Percentiles rank a stretch among this genome's conserved stretches.
phyloP scores from a whole-genome alignment of 2,329 filamentous ascomycete species.

The Akanthomyces uredinophilus region DNA sequence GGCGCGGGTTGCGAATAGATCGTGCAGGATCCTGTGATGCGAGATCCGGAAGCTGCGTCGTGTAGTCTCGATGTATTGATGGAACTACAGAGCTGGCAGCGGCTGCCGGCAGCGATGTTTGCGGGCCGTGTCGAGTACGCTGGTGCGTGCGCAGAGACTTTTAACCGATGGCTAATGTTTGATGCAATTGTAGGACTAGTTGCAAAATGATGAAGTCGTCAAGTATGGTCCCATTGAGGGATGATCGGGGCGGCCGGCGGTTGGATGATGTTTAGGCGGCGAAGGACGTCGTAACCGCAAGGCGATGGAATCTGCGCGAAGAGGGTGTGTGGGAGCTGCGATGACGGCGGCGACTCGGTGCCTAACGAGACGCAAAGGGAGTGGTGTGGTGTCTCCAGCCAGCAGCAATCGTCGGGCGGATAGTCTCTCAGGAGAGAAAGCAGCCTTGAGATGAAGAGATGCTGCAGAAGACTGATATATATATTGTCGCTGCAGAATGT shows the following conservation, averaged over 20 bases:
- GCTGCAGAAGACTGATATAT: neutral
- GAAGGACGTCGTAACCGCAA: conserved; percentile 9
- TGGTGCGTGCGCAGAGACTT: neutral
- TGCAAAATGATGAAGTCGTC: conserved; percentile 1
- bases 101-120: conserved; percentile 2
- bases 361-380: conserved; percentile 3
- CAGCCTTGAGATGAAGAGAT: neutral
- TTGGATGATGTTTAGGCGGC: conserved; percentile 8
- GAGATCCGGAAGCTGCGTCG: neutral
- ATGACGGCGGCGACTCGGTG: conserved; percentile 15
- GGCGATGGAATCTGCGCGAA: conserved; percentile 1
- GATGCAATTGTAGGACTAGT: neutral
- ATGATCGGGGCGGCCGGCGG: neutral
- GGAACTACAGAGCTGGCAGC: neutral
- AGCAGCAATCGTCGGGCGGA: neutral
- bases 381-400: neutral
- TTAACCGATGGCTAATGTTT: neutral
- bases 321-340: conserved; percentile 5
- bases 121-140: neutral
- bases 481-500: neutral
- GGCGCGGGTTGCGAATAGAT: neutral
- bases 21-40: neutral
- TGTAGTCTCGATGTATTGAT: neutral
- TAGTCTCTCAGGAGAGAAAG: neutral
- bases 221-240: neutral